Conservation (phyloP, 108 stramenopile species). For the Asterionellopsis glacialis region DNA sequence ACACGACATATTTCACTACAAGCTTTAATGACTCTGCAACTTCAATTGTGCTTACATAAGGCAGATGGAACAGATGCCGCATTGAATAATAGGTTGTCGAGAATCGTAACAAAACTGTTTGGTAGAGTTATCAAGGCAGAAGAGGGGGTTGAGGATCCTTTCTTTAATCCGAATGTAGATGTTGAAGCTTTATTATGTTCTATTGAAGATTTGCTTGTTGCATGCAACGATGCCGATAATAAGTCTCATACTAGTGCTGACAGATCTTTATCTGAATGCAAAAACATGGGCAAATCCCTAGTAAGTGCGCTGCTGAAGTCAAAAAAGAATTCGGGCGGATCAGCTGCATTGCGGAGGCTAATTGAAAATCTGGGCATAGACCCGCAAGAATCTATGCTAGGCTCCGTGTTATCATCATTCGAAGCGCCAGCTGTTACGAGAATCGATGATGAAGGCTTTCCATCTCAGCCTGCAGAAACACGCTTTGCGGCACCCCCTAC, state of each 20-base stretch:
- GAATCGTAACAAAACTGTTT: conserved; percentile 65
- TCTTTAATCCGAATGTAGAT: conserved; percentile 33
- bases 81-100: conserved; percentile 48
- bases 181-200: conserved; percentile 50
- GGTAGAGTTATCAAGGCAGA: conserved; percentile 63
- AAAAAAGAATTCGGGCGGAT: neutral
- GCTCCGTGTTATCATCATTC: conserved; percentile 10
- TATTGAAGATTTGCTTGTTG: conserved; percentile 31
- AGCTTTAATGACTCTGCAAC: conserved; percentile 63
- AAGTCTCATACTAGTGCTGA: neutral
- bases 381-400: neutral
- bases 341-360: neutral
- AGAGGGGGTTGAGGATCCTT: conserved; percentile 31
- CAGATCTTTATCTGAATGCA: neutral
- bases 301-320: conserved; percentile 13
- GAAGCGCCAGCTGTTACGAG: neutral
- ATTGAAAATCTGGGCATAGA: neutral
- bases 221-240: too few relatives aligned
- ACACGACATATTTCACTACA: conserved; percentile 34
- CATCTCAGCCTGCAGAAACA: conserved; percentile 9
- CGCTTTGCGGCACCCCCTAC: neutral
- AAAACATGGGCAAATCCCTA: neutral
- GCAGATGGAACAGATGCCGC: conserved; percentile 11
- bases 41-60: conserved; percentile 28
- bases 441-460: neutral